Evolutionary conservation across 305 asterid genomes (phyloP).

Genomic region (Rubia balearica): DNA sequence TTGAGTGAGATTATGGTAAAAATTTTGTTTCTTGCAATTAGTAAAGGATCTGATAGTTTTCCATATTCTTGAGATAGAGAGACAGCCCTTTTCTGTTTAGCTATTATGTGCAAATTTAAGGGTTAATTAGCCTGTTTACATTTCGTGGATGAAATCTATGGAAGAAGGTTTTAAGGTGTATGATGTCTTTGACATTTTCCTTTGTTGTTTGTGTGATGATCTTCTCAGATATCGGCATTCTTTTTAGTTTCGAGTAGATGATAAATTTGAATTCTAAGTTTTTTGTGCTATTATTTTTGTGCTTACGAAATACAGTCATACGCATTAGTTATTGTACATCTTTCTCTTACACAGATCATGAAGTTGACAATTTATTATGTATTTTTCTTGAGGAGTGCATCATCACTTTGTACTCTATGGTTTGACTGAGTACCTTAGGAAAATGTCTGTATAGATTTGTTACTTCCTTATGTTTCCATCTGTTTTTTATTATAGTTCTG

Average conservation of each 20-base stretch:
- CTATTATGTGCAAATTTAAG: background rate
- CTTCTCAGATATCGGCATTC: background rate
- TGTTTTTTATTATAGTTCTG: background rate
- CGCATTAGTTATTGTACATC: background rate
- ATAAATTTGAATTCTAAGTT: background rate
- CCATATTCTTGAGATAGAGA: background rate
- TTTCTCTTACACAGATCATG: background rate
- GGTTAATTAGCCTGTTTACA: background rate
- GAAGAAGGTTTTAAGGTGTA: background rate
- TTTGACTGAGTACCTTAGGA: conserved; percentile 30
- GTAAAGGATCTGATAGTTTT: background rate
- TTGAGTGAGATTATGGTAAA: background rate
- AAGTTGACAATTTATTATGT: background rate
- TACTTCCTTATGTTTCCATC: background rate
- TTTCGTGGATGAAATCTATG: background rate
- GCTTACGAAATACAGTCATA: background rate
- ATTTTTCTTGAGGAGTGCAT: conserved; percentile 50
- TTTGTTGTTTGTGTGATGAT: background rate
- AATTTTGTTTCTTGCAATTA: background rate
- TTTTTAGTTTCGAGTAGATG: too few relatives aligned
- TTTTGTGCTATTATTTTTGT: background rate
- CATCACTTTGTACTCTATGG: conserved; percentile 55
- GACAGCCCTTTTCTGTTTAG: background rate
- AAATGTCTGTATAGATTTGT: conserved; percentile 44
- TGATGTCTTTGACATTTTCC: background rate